Conservation (phyloP, 1,284 basidiomycete genomes). For the Acaromyces ingoldii region DNA sequence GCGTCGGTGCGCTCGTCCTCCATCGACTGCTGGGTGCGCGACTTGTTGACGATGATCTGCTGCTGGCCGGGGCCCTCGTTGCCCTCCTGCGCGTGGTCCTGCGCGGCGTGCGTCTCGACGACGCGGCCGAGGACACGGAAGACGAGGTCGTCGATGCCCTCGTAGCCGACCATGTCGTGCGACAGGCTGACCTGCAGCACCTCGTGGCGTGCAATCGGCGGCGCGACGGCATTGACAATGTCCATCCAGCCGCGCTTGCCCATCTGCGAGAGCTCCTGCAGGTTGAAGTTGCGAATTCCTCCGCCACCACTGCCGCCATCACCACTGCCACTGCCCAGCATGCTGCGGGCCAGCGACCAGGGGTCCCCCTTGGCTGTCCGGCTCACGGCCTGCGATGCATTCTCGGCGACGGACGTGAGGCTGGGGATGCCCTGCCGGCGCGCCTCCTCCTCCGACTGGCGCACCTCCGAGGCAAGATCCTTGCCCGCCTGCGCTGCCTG, state of each 20-base stretch:
- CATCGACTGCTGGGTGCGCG: too few species aligned
- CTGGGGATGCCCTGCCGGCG: constrained; percentile 10
- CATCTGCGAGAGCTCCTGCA: constrained; percentile 28
- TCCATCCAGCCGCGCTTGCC: constrained; percentile 56
- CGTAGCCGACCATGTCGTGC: constrained; percentile 91
- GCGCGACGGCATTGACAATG: constrained; percentile 90
- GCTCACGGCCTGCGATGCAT: not conserved
- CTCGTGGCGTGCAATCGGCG: constrained; percentile 95
- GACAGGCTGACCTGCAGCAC: constrained; percentile 91
- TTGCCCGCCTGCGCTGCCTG: constrained; percentile 18
- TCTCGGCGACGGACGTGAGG: not conserved
- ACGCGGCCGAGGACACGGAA: constrained; percentile 57
- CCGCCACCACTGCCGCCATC: constrained; percentile 38
- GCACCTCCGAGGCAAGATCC: too few species aligned
- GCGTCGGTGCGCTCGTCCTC: too few species aligned
- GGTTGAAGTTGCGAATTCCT: constrained; percentile 12
- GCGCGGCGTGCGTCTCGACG: constrained; percentile 40
- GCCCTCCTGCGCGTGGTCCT: not conserved
- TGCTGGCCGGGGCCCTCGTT: constrained; percentile 26
- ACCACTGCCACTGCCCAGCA: constrained; percentile 39
- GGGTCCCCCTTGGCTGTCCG: not conserved
- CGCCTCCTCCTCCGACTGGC: too few species aligned
- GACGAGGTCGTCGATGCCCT: constrained; percentile 90
- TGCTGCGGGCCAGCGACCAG: constrained; percentile 4
- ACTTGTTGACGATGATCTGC: constrained; percentile 43